Evolutionary conservation across 768 basidiomycete species (phyloP).

Genomic region (Leucogyrophana mollusca): DNA sequence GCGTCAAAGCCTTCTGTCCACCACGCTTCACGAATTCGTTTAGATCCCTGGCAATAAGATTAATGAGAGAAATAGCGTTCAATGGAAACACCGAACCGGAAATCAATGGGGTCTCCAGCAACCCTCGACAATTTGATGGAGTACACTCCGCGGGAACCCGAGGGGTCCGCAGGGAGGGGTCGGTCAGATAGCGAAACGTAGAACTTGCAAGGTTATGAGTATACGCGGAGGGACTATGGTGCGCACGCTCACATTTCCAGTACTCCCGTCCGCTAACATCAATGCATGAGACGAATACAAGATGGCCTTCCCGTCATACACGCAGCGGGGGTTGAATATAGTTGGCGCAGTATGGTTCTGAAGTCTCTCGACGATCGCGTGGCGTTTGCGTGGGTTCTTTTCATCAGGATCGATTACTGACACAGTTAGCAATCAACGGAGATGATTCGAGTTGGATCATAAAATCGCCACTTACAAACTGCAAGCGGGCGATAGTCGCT

Average conservation of each 20-base stretch:
- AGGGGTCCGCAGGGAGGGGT: conserved; percentile 9
- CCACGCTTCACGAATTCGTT: conserved; percentile 25
- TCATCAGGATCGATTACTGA: conserved; percentile 19
- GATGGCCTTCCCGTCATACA: conserved; percentile 47
- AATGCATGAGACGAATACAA: conserved; percentile 36
- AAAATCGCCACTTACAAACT: conserved; percentile 24
- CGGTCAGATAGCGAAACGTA: conserved; percentile 31
- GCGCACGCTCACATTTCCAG: conserved; percentile 23
- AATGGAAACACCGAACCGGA: conserved; percentile 27
- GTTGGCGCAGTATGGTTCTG: conserved; percentile 35
- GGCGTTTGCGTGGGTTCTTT: conserved; percentile 17
- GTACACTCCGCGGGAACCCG: conserved; percentile 24
- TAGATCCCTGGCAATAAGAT: conserved; percentile 18
- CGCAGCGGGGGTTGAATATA: conserved; percentile 38
- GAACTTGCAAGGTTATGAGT: no score
- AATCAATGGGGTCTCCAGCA: conserved; percentile 33
- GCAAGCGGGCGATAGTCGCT: no score
- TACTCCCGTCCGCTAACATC: conserved; percentile 25
- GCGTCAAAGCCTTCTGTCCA: conserved; percentile 17
- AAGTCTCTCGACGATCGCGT: conserved; percentile 31
- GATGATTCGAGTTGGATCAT: not conserved
- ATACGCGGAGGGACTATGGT: not conserved
- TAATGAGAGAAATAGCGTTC: not conserved
- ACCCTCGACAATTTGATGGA: conserved; percentile 37
- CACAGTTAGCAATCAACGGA: conserved; percentile 1